Percentiles rank a stretch among this genome's conserved stretches.
phyloP scores from a whole-genome alignment of 2,329 filamentous ascomycete species.

The Claviceps fusiformis region DNA sequence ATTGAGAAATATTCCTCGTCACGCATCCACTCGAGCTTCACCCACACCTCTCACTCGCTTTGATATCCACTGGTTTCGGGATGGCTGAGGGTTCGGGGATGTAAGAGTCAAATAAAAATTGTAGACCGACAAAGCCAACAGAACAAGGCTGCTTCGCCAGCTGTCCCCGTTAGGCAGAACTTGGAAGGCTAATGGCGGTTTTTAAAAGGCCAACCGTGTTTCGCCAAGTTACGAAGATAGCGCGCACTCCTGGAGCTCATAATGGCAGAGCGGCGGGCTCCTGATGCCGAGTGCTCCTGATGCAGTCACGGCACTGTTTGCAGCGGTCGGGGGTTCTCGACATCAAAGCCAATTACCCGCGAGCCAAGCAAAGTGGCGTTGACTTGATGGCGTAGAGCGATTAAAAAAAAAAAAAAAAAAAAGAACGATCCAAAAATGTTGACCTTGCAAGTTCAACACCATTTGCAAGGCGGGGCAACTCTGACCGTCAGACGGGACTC shows the following conservation, averaged over 20 bases:
- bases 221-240: neutral
- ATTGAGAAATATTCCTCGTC: neutral
- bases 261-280: too few species aligned
- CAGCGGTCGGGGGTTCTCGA: neutral
- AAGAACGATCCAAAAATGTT: too few species aligned
- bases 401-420: too few species aligned
- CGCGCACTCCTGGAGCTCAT: too few species aligned
- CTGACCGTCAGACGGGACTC: too few species aligned
- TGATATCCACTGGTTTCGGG: too few species aligned
- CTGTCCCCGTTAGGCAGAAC: neutral
- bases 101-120: too few species aligned
- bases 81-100: too few species aligned
- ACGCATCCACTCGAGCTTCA: neutral
- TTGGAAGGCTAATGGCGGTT: neutral
- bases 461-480: neutral
- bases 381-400: neutral
- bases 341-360: neutral
- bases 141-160: neutral
- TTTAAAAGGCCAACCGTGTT: neutral
- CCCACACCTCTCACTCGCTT: neutral
- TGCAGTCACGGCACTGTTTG: neutral
- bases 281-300: neutral
- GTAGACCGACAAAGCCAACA: neutral
- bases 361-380: neutral
- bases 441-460: too few species aligned